Evolutionary conservation across 106 monocot genomes (phyloP).

Genomic region (Agapanthus africanus): DNA sequence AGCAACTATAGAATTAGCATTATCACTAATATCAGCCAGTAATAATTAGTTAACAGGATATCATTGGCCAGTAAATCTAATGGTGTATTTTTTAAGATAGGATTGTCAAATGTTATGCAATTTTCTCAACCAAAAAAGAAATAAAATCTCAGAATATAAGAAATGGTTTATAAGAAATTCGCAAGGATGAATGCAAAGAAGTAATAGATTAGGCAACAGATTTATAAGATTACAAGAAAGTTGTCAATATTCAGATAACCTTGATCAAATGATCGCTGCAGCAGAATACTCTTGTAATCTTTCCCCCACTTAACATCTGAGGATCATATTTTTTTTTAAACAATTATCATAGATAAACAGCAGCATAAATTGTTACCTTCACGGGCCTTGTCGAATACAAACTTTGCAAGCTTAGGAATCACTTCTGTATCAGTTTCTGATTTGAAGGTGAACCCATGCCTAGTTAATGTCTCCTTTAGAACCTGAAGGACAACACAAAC

Average conservation of each 20-base stretch:
- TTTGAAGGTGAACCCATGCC: slow-evolving; percentile 91
- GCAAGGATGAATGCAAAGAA: too few species aligned
- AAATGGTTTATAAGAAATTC: too few species aligned
- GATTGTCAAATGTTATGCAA: too few species aligned
- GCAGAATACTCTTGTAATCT: not conserved
- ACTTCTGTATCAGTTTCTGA: slow-evolving; percentile 99
- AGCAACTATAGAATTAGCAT: too few species aligned
- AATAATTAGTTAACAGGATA: too few species aligned
- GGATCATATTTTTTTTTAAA: not conserved
- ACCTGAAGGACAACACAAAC: slow-evolving; percentile 39
- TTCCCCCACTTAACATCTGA: not conserved
- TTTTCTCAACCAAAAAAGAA: too few species aligned
- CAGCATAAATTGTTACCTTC: slow-evolving; percentile 47
- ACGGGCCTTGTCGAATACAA: slow-evolving; percentile 79
- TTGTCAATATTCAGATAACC: not conserved
- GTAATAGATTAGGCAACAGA: not conserved
- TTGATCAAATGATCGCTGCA: not conserved
- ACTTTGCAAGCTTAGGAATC: slow-evolving; percentile 96
- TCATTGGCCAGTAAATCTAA: too few species aligned
- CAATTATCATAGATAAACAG: not conserved
- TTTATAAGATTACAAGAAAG: not conserved
- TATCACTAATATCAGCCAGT: too few species aligned
- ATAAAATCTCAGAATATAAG: too few species aligned
- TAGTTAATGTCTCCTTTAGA: slow-evolving; percentile 81
- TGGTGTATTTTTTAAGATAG: too few species aligned